A percentile compares a stretch with the other conserved stretches of the same genome.
Conservation (phyloP, 2,329 filamentous ascomycete species). For the Cordyceps farinosa region DNA sequence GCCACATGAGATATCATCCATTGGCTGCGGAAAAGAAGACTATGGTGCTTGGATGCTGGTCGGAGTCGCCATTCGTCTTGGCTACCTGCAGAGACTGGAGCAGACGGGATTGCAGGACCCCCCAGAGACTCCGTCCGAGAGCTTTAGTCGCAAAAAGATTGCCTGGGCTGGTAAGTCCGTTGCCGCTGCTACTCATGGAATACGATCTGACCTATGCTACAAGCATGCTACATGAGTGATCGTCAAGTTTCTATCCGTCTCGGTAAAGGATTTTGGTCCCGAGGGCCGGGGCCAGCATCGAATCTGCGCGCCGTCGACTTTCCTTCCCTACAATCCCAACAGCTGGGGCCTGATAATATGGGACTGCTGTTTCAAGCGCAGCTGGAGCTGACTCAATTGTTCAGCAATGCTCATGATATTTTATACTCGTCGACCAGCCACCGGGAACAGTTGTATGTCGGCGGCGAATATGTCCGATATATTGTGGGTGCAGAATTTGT, state of each 20-base stretch:
- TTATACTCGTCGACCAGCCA: constrained; percentile 68
- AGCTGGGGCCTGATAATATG: constrained; percentile 61
- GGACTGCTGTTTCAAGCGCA: constrained; percentile 68
- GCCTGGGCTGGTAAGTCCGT: constrained; percentile 56
- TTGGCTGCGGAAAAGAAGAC: constrained; percentile 70
- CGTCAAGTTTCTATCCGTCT: constrained; percentile 67
- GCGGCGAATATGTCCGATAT: constrained; percentile 70
- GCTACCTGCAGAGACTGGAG: constrained; percentile 67
- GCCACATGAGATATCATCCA: constrained; percentile 56
- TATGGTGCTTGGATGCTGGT: constrained; percentile 76
- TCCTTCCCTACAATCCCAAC: constrained; percentile 58
- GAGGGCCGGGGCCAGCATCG: constrained; percentile 65
- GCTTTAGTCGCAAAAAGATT: constrained; percentile 60
- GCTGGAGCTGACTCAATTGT: constrained; percentile 67
- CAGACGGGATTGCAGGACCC: constrained; percentile 63
- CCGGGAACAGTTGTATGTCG: constrained; percentile 65
- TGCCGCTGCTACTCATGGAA: not conserved
- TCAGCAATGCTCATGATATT: constrained; percentile 71
- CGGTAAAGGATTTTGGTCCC: constrained; percentile 70
- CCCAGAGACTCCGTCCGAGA: constrained; percentile 53
- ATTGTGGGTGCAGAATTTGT: constrained; percentile 38
- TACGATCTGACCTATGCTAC: not conserved
- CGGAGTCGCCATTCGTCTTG: constrained; percentile 64
- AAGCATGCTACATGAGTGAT: constrained; percentile 62
- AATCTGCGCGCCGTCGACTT: constrained; percentile 64